These are phyloP conservation scores for Teunomyces pallodes DNA, from an alignment of 805 yeast species.

Conservation along the genomic window DNA sequence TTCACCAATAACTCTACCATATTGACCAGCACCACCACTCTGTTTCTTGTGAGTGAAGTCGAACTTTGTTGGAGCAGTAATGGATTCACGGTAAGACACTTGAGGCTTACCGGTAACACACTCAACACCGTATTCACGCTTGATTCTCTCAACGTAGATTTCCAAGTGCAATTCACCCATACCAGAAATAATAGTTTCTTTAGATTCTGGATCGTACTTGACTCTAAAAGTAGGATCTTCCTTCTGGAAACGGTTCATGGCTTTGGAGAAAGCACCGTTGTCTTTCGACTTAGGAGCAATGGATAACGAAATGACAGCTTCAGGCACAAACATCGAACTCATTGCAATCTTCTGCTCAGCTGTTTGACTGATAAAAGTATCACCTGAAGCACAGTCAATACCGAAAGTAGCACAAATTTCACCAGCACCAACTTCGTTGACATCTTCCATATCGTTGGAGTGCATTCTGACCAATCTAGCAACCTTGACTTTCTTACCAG, in stretches of 20 bases:
- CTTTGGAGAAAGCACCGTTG: constrained; percentile 86
- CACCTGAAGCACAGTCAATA: constrained; percentile 98
- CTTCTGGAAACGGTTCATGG: constrained; percentile 94
- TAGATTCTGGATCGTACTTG: constrained; percentile 82
- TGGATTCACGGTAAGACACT: constrained; percentile 96
- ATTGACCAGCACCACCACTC: constrained; percentile 99
- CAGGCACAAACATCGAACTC: constrained; percentile 99
- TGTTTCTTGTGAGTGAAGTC: constrained; percentile 97
- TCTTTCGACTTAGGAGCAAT: constrained; percentile 87
- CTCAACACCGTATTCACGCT: constrained; percentile 93
- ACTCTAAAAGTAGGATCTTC: constrained; percentile 99
- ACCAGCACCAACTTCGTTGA: constrained; percentile 92
- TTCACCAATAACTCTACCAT: constrained; percentile 90
- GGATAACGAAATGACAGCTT: constrained; percentile 93
- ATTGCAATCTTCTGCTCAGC: constrained; percentile 69
- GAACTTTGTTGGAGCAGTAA: constrained; percentile 67
- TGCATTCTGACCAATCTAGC: constrained; percentile 94
- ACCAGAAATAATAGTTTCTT: constrained; percentile 93
- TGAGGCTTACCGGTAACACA: constrained; percentile 97
- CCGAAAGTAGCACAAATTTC: constrained; percentile 99
- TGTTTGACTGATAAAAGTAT: constrained; percentile 85
- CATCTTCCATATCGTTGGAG: constrained; percentile 98
- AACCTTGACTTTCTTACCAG: constrained; percentile 91
- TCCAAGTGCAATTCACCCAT: constrained; percentile 98
- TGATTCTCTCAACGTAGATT: constrained; percentile 97